Base-by-base conservation (phyloP, 495 filamentous ascomycete genomes). In the Haplographium delicatum region DNA sequence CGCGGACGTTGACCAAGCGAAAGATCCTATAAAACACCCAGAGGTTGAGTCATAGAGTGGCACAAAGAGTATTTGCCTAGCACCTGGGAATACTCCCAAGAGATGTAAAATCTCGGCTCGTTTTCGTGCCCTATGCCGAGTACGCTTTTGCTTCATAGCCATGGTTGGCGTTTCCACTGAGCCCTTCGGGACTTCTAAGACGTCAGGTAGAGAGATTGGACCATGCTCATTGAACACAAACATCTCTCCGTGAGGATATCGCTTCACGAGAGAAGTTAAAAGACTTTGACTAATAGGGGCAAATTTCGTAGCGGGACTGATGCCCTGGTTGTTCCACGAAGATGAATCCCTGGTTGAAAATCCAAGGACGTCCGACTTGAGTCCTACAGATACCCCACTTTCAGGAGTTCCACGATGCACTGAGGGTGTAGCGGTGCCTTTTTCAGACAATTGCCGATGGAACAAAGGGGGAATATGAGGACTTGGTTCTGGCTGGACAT, bases 1-100 rank as follows among this genome's bases (percentile, higher is more conserved):
- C 2, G 65, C 54, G 5, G 67, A 63, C 8, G 65, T 61, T 2
- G 72, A 82, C 78, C 81, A 88, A 16, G 77, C 77, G 48, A 89
- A 79, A 63, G 43, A 58, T 27, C 49, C 50, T 37, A 49, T 53
- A 20, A 50, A 57, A 15, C 44, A 53, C 3, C 49, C 45, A 26
- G 49, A 53, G 6, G 47, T 52, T 18, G 39, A 31, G 27, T 57
- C 54, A 31, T 53, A 53, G 18, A 53, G 40, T 13, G 49, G 54
- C 4, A 50, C 38, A 28, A 57, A 52, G 16, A 47, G 43, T 3
- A 53, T 53, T 19, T 48, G 43, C 28, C 54, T 30, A 18, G 54
- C 30, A 22, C 44, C 37, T 34, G 54, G 54, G 33, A 57, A 52
- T 5, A 31, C 49, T 37, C 19, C 16, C 18, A 52, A 23, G 0